Evolutionary conservation across 23 red algal genomes (phyloP).

Genomic region (Gracilariopsis chorda): DNA sequence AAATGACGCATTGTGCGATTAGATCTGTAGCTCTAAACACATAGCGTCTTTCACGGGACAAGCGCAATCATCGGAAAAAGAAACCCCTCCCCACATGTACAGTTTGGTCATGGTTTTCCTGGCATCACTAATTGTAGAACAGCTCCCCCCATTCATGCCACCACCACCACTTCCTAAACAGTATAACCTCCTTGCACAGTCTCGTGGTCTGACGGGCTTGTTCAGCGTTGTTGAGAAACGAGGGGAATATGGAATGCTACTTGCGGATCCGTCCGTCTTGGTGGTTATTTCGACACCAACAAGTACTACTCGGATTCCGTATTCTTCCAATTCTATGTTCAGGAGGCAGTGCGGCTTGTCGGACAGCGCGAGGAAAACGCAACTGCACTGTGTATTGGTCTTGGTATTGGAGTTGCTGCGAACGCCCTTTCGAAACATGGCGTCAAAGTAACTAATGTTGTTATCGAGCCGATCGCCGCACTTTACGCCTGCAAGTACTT

Average conservation of each 20-base stretch:
- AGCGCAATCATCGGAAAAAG: background rate
- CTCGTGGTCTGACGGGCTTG: conserved; percentile 40
- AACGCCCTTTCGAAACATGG: conserved; percentile 18
- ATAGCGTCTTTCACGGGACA: background rate
- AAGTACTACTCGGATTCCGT: conserved; percentile 21
- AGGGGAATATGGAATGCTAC: background rate
- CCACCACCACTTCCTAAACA: conserved; percentile 13
- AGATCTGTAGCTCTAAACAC: background rate
- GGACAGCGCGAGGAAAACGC: background rate
- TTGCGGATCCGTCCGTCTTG: conserved; percentile 53
- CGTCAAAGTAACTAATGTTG: conserved; percentile 24
- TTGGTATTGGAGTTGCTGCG: conserved; percentile 56
- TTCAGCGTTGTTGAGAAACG: conserved; percentile 39
- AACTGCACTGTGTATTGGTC: conserved; percentile 42
- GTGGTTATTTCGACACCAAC: conserved; percentile 10
- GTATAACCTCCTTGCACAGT: conserved; percentile 28
- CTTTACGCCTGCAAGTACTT: conserved; percentile 28
- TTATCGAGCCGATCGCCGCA: conserved; percentile 47
- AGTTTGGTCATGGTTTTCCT: background rate
- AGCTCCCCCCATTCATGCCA: background rate
- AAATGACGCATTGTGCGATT: background rate
- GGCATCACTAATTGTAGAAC: background rate
- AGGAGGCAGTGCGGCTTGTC: conserved; percentile 52
- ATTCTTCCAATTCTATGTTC: conserved; percentile 65
- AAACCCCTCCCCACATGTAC: background rate